These are phyloP conservation scores for Cyanodermella asteris DNA, from an alignment of 2,329 filamentous ascomycete species.

Conservation along the genomic window DNA sequence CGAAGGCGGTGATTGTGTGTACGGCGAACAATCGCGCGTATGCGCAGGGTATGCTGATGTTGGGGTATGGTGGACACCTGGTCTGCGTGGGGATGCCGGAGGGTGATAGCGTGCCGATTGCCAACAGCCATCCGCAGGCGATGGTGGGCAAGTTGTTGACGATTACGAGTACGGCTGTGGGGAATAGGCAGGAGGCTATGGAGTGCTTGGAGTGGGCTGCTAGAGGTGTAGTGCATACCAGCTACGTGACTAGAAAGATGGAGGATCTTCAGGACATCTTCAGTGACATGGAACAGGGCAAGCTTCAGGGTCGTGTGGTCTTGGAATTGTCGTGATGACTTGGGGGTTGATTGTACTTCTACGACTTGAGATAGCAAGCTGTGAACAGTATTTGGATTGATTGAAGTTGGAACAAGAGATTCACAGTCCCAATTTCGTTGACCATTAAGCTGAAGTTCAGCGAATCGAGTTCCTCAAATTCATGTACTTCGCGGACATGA, in stretches of 20 bases:
- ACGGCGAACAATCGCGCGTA: conserved; percentile 29
- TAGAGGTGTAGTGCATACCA: conserved; percentile 24
- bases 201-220: conserved; percentile 27
- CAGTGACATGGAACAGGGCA: conserved; percentile 6
- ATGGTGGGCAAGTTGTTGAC: conserved; percentile 21
- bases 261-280: conserved; percentile 21
- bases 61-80: conserved; percentile 27
- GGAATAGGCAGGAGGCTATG: conserved; percentile 27
- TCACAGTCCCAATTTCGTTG: no score
- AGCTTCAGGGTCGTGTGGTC: conserved; percentile 6
- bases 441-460: no score
- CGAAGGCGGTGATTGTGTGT: conserved; percentile 37
- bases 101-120: conserved; percentile 22
- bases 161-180: conserved; percentile 29
- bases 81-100: conserved; percentile 32
- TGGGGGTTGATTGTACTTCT: no score
- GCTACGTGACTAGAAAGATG: conserved; percentile 25
- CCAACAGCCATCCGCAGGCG: conserved; percentile 19
- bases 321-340: conserved; percentile 5
- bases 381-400: no score
- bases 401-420: no score
- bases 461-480: no score
- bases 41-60: conserved; percentile 23
- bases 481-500: no score
- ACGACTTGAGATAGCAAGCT: no score